Percentiles rank a stretch among this genome's conserved stretches.
These are phyloP conservation scores for Pythium sp. DNA, from an alignment of 352 stramenopile species.

Conservation along the genomic window DNA sequence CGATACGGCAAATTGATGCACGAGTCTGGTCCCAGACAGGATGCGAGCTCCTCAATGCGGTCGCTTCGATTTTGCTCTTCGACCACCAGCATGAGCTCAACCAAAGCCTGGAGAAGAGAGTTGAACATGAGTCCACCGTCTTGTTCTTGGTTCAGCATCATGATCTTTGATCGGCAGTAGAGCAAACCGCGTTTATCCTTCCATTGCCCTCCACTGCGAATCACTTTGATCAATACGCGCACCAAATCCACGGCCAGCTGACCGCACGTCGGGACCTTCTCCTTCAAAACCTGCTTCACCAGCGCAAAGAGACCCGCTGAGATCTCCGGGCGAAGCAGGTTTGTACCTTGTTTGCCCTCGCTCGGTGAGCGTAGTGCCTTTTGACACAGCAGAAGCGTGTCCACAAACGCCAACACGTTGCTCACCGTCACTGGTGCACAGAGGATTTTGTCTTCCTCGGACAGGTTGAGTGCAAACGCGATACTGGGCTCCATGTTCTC, in stretches of 20 bases:
- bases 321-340: constrained; percentile 54
- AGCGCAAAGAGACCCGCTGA: constrained; percentile 67
- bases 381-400: constrained; percentile 20
- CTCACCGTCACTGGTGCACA: constrained; percentile 58
- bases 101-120: constrained; percentile 70
- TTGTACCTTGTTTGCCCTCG: constrained; percentile 2
- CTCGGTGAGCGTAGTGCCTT: constrained; percentile 10
- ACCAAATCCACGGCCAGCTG: constrained; percentile 61
- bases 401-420: constrained; percentile 64
- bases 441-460: constrained; percentile 73
- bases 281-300: constrained; percentile 63
- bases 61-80: constrained; percentile 65
- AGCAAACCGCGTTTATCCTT: constrained; percentile 68
- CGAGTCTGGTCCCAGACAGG: constrained; percentile 53
- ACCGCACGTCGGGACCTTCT: constrained; percentile 51
- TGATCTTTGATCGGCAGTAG: constrained; percentile 86
- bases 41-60: constrained; percentile 47
- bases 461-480: constrained; percentile 57
- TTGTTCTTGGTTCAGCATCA: constrained; percentile 78
- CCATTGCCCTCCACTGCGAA: constrained; percentile 64
- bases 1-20: constrained; percentile 67
- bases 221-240: constrained; percentile 59
- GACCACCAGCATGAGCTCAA: constrained; percentile 82
- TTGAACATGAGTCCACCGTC: constrained; percentile 75
- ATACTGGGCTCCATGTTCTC: constrained; percentile 30